Conservation (phyloP, 495 filamentous ascomycete genomes). For the Achaetomiella virescens region DNA sequence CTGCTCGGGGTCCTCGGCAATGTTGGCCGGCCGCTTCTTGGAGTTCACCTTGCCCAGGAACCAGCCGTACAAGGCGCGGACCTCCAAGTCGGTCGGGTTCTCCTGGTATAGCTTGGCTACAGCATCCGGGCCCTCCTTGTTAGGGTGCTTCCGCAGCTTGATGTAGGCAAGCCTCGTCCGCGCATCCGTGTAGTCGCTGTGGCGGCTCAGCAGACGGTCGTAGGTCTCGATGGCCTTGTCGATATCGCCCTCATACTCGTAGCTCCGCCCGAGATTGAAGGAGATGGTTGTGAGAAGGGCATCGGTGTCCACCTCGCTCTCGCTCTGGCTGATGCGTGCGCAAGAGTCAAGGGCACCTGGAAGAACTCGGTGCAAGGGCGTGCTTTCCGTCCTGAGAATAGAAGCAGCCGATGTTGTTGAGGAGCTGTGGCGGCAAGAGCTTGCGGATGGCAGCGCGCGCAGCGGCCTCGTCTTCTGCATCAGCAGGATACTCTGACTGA, state of each 20-base stretch:
- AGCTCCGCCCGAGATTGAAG: conserved; percentile 94
- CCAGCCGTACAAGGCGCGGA: conserved; percentile 89
- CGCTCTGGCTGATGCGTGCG: conserved; percentile 62
- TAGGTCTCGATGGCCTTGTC: conserved; percentile 85
- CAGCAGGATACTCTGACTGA: conserved; percentile 59
- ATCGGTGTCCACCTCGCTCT: conserved; percentile 70
- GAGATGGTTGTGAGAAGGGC: conserved; percentile 88
- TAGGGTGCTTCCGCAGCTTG: conserved; percentile 72
- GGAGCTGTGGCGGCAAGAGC: conserved; percentile 75
- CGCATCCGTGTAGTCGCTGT: conserved; percentile 88
- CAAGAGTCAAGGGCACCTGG: conserved; percentile 82
- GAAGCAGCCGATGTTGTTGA: conserved; percentile 97
- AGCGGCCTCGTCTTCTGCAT: conserved; percentile 53
- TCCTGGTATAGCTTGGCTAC: conserved; percentile 75
- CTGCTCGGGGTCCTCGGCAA: conserved; percentile 84
- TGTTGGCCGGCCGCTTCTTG: conserved; percentile 69
- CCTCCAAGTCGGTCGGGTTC: conserved; percentile 77
- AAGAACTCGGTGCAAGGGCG: conserved; percentile 75
- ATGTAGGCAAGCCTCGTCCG: conserved; percentile 84
- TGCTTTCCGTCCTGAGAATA: conserved; percentile 81
- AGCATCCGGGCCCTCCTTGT: conserved; percentile 76
- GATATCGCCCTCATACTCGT: conserved; percentile 73
- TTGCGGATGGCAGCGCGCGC: conserved; percentile 58
- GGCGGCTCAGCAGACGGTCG: conserved; percentile 71
- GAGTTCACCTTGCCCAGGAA: conserved; percentile 70